A percentile compares a stretch with the other conserved stretches of the same genome.
phyloP scores from a whole-genome alignment of 1,284 basidiomycete species.

The Ceratobasidium sp. region DNA sequence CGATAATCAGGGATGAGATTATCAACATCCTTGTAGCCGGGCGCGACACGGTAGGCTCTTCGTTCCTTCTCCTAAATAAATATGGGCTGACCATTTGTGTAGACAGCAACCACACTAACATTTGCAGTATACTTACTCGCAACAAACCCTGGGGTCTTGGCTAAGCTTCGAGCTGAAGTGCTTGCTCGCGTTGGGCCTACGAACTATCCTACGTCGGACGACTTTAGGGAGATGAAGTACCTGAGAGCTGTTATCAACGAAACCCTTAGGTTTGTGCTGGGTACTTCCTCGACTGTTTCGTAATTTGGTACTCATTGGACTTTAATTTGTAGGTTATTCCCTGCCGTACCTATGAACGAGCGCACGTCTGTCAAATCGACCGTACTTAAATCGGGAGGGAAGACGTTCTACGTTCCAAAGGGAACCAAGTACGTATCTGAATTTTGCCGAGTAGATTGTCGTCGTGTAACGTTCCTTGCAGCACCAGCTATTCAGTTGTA shows the following conservation, averaged over 20 bases:
- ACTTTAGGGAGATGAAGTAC: conserved; percentile 71
- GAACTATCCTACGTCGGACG: conserved; percentile 68
- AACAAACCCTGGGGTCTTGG: conserved; percentile 64
- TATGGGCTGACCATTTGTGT: too few species aligned
- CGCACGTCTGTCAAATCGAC: conserved; percentile 16
- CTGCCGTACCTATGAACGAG: conserved; percentile 61
- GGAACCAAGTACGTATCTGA: conserved; percentile 47
- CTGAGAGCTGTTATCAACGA: conserved; percentile 72
- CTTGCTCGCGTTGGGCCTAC: conserved; percentile 65
- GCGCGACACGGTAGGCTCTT: conserved; percentile 74
- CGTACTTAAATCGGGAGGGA: conserved; percentile 51
- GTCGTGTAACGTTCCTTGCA: too few species aligned
- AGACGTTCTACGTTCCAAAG: conserved; percentile 58
- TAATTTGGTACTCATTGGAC: too few species aligned
- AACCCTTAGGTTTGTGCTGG: too few species aligned
- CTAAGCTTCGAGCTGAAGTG: conserved; percentile 69
- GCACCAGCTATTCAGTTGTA: too few species aligned
- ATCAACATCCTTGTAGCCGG: conserved; percentile 79
- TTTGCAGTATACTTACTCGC: conserved; percentile 73
- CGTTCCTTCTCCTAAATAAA: too few species aligned
- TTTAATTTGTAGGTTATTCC: conserved; percentile 64
- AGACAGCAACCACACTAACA: conserved; percentile 69
- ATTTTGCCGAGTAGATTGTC: too few species aligned
- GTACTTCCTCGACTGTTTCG: too few species aligned
- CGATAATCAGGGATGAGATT: conserved; percentile 75